Base-by-base conservation (phyloP, 768 basidiomycete species). In the Tylopilus felleus region DNA sequence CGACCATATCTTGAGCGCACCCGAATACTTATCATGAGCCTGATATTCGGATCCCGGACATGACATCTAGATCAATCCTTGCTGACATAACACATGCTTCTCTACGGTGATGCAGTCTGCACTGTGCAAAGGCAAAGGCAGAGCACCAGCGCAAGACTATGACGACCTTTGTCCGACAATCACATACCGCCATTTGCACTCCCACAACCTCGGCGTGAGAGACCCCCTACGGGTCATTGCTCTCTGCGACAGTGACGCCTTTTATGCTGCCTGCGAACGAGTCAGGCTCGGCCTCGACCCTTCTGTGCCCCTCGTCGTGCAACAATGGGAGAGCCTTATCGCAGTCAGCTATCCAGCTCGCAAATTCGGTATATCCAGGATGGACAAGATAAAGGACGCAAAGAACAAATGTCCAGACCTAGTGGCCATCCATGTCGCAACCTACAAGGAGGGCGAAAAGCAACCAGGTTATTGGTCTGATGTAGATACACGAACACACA, bases 331-430 rank as follows among this genome's bases (percentile, higher is more conserved):
- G 42, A 77, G 83, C 16, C 67, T 95, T 49, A 98, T 99, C 54
- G 97, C 97, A 0, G 88, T 98, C 58, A 98, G 95, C 71, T 98
- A 99, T 66, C 86, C 94, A 5, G 96, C 97, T 0, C 81, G 97
- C 58, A 84, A 84, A 64, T 98, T 81, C 66, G 96, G 95, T 5
- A 95, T 99, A 62, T 90, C 92, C n/a, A 76, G 96, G 43, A 90
- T 93, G 83, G 88, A 86, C 70, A 86, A 84, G 66, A 74, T 85
- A 54, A 80, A 85, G 64, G 90, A 95, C 43, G 92, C 96, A 8
- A 79, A 84, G 72, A 85, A 88, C 70, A 82, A 83, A 59, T 98
- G 95, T 68, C 95, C 96, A 0, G 74, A 92, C 47, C 74, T 98
- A 8, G 75, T 82, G 31, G 83, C 92, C 4, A 88, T 97, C 8